phyloP scores from a whole-genome alignment of 768 basidiomycete species.

The Psilocybe subaeruginosa region DNA sequence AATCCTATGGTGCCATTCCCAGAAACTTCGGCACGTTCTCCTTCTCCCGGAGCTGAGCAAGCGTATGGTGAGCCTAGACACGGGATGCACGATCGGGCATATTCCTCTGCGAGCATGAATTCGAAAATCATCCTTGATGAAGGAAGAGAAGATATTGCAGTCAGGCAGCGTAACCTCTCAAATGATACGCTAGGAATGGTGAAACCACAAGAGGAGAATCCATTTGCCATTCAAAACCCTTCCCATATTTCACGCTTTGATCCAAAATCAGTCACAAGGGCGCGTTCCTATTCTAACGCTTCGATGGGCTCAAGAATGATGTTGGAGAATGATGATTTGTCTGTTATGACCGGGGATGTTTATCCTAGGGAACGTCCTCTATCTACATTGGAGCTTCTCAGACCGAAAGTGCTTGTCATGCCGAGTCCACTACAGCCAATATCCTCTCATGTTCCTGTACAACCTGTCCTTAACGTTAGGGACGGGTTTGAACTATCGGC shows the following conservation, averaged over 20 bases:
- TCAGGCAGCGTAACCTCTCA: constrained; percentile 35
- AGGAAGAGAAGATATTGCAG: constrained; percentile 35
- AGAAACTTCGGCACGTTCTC: constrained; percentile 51
- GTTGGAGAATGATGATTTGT: constrained; percentile 55
- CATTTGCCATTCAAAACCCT: constrained; percentile 70
- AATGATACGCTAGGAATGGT: constrained; percentile 49
- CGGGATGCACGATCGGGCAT: constrained; percentile 42
- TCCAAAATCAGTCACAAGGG: constrained; percentile 64
- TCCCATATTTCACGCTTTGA: constrained; percentile 76
- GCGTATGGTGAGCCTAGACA: constrained; percentile 17
- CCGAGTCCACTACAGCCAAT: constrained; percentile 78
- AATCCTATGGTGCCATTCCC: constrained; percentile 67
- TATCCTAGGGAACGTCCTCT: constrained; percentile 55
- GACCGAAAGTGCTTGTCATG: constrained; percentile 95
- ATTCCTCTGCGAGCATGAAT: constrained; percentile 55
- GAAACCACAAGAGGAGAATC: constrained; percentile 55
- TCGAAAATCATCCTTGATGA: constrained; percentile 47
- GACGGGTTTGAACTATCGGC: constrained; percentile 66
- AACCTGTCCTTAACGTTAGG: constrained; percentile 36
- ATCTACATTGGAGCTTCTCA: constrained; percentile 78
- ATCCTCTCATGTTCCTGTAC: constrained; percentile 34
- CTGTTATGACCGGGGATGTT: constrained; percentile 42
- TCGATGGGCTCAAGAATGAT: constrained; percentile 69
- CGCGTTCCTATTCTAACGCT: constrained; percentile 63
- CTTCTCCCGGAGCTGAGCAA: constrained; percentile 40